phyloP scores from a whole-genome alignment of 140 eudicot species.

The Stevia rebaudiana region DNA sequence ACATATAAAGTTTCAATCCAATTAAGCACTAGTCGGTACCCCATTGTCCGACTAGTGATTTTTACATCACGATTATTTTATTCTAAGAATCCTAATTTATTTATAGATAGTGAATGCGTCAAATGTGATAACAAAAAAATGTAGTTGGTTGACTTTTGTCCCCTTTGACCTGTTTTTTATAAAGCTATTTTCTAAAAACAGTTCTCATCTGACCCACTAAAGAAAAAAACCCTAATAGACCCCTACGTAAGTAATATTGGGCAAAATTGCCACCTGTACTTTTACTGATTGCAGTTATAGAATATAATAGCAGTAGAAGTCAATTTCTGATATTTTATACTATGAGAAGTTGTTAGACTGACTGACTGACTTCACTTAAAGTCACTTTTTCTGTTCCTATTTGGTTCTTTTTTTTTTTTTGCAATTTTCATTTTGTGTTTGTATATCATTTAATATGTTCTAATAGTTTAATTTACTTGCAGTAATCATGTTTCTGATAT shows the following conservation, averaged over 20 bases:
- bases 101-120: background rate
- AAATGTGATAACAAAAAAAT: background rate
- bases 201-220: background rate
- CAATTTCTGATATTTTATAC: background rate
- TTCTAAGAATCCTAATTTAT: background rate
- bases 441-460: constrained; percentile 11
- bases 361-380: background rate
- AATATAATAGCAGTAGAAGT: background rate
- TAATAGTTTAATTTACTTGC: constrained; percentile 31
- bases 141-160: background rate
- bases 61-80: too few species aligned
- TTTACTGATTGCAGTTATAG: background rate
- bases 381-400: background rate
- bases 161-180: background rate
- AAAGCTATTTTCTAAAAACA: background rate
- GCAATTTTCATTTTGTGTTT: background rate
- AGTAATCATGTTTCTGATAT: constrained; percentile 96
- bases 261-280: background rate
- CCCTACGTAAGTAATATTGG: background rate
- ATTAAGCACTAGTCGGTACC: too few species aligned
- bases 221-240: background rate
- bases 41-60: too few species aligned
- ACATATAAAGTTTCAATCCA: too few species aligned
- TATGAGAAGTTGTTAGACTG: background rate
- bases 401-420: background rate